Evolutionary conservation across 805 yeast genomes (phyloP).

Genomic region (Wickerhamiella australiensis): DNA sequence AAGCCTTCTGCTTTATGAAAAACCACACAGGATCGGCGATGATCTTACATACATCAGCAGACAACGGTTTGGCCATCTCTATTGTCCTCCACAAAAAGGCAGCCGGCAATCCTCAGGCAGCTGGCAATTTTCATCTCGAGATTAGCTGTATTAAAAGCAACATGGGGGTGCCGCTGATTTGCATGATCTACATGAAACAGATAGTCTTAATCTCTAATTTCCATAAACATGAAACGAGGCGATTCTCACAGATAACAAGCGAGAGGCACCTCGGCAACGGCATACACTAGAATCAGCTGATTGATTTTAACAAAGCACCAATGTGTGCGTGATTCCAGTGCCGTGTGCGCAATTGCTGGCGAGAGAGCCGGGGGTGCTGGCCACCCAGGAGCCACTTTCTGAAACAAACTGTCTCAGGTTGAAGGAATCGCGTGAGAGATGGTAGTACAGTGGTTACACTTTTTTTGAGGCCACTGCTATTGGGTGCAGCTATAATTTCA

Average conservation of each 20-base stretch:
- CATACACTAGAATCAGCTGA: not conserved
- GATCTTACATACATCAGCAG: too few species aligned
- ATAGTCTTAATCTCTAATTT: not conserved
- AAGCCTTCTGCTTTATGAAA: too few species aligned
- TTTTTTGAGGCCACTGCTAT: too few species aligned
- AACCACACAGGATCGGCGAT: too few species aligned
- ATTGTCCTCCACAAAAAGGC: too few species aligned
- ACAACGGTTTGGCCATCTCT: too few species aligned
- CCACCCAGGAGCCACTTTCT: not conserved
- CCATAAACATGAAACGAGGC: not conserved
- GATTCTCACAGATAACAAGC: not conserved
- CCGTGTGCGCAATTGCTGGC: not conserved
- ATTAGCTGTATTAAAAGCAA: not conserved
- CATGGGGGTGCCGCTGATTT: constrained; percentile 1
- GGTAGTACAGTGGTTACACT: too few species aligned
- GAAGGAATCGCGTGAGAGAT: not conserved
- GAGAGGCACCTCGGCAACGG: not conserved
- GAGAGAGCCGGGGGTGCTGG: not conserved
- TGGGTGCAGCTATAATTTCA: too few species aligned
- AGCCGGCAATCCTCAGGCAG: not conserved
- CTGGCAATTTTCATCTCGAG: not conserved
- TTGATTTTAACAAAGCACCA: too few species aligned
- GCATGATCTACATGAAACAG: not conserved
- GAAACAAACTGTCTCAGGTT: not conserved
- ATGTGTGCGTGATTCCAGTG: too few species aligned